Evolutionary conservation across 257 asterid genomes (phyloP).

Genomic region (Thymus mandschuricus): DNA sequence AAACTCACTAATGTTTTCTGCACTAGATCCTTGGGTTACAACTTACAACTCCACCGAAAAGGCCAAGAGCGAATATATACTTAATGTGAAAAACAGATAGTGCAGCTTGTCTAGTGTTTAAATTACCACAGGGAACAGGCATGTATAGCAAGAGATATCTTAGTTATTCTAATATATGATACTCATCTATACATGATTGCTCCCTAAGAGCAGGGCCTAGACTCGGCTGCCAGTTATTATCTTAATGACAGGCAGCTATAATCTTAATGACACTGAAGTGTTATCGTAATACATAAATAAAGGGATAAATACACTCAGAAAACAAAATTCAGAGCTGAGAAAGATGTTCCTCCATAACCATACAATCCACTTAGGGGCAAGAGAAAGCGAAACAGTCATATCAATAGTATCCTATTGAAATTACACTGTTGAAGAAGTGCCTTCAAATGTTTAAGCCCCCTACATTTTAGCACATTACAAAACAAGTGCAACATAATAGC

Average conservation of each 20-base stretch:
- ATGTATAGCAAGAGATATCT: slow-evolving; percentile 8
- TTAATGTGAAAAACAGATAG: slow-evolving; percentile 10
- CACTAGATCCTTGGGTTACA: slow-evolving; percentile 49
- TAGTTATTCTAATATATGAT: background rate
- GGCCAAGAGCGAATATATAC: slow-evolving; percentile 16
- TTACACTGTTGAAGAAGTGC: slow-evolving; percentile 12
- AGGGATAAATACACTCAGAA: background rate
- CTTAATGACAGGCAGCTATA: background rate
- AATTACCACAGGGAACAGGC: slow-evolving; percentile 13
- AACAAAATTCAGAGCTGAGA: background rate
- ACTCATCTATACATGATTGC: slow-evolving; percentile 2
- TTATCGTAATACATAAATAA: slow-evolving; percentile 11
- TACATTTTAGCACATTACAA: background rate
- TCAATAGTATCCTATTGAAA: slow-evolving; percentile 1
- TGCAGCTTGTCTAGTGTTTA: background rate
- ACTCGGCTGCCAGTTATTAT: slow-evolving; percentile 21
- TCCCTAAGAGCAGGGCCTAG: slow-evolving; percentile 16
- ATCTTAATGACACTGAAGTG: background rate
- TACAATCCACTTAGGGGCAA: background rate
- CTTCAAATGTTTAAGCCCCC: background rate
- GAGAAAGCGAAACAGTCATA: background rate
- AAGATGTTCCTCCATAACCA: background rate
- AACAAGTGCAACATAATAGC: background rate
- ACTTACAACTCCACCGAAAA: slow-evolving; percentile 38
- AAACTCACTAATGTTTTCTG: slow-evolving; percentile 54